These are phyloP conservation scores for Clavispora carvajalis DNA, from an alignment of 805 yeast species.

Conservation along the genomic window DNA sequence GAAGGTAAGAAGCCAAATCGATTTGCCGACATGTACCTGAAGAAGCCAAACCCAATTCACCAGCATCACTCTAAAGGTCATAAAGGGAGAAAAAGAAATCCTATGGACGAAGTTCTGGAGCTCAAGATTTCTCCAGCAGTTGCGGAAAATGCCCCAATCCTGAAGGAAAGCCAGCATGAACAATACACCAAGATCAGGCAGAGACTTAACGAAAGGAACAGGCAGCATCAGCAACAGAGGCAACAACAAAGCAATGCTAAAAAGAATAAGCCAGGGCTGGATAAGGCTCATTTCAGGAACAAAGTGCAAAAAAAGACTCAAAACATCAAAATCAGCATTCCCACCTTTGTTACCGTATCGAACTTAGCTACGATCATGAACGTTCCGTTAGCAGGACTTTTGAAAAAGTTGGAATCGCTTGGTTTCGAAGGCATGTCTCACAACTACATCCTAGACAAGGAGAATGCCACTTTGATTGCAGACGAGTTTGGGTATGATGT, in stretches of 20 bases:
- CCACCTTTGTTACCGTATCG: slow-evolving; percentile 73
- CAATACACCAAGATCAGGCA: slow-evolving; percentile 15
- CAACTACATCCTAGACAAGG: slow-evolving; percentile 78
- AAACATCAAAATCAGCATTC: slow-evolving; percentile 43
- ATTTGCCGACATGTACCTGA: slow-evolving; percentile 26
- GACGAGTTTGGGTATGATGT: slow-evolving; percentile 81
- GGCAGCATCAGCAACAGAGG: slow-evolving; percentile 6
- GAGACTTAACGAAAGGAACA: slow-evolving; percentile 15
- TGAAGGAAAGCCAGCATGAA: slow-evolving; percentile 7
- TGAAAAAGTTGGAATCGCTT: slow-evolving; percentile 51
- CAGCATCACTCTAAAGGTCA: slow-evolving; percentile 1
- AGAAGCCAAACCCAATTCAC: slow-evolving; percentile 1
- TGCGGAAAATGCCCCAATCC: neutral
- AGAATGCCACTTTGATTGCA: slow-evolving; percentile 80
- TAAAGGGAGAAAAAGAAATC: neutral
- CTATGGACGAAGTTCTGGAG: neutral
- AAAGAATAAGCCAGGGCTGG: slow-evolving; percentile 5
- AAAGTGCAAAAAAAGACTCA: slow-evolving; percentile 3
- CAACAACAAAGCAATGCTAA: slow-evolving; percentile 1
- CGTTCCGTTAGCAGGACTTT: slow-evolving; percentile 57
- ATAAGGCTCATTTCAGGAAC: neutral
- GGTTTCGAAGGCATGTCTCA: slow-evolving; percentile 73
- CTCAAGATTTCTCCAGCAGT: neutral
- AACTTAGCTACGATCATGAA: slow-evolving; percentile 70
- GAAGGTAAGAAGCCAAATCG: slow-evolving; percentile 21